Base-by-base conservation (phyloP, 768 basidiomycete species). In the Leccinum uliginosum region DNA sequence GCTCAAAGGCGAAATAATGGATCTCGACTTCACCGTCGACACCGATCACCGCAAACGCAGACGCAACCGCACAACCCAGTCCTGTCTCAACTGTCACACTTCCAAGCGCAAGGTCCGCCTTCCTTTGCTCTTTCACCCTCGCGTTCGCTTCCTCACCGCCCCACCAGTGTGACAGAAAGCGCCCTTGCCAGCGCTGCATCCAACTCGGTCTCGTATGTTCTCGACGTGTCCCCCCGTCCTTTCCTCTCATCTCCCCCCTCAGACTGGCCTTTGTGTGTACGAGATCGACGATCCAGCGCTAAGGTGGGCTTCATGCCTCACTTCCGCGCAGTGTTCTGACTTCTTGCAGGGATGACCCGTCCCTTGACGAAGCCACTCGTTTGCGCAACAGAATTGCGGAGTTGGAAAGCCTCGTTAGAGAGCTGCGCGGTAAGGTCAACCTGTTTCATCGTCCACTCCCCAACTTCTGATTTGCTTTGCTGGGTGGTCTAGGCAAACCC, bases 261-360 rank as follows among this genome's bases (percentile, higher is more conserved):
- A 93, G 90, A 95, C 93, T 21, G 93, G 93, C 51, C 87, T 95
- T 17, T 96, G 93, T 70, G 92, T 96, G 1, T 96, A 96, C 63
- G 93, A 96, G 68, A 89, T 95, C 61, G 93, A 95, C 69, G 93
- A 93, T 72, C 90, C 90, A 14, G 85, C 87, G 10, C 74, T 89
- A 35, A 80, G 89, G 91, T 89, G 61, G n/a, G 17, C 60, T 35
- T n/a, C 56, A 7, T 26, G 14, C 19, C 50, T 35, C 50, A 32
- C 47, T 5, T 53, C 50, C 53, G 11, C 46, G 26, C 15, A 17
- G 4, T 21, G 6, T 6, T 44, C 34, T 55, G 55, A 30, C 2
- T 10, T 4, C 24, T 57, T 54, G 4, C 71, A 91, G 91, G 71
- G 90, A 93, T 68, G 91, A 94, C 73, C 91, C 92, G 11, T 83